A percentile compares a stretch with the other conserved stretches of the same genome.
Conservation (phyloP, 495 filamentous ascomycete genomes). For the Xeromyces bisporus region DNA sequence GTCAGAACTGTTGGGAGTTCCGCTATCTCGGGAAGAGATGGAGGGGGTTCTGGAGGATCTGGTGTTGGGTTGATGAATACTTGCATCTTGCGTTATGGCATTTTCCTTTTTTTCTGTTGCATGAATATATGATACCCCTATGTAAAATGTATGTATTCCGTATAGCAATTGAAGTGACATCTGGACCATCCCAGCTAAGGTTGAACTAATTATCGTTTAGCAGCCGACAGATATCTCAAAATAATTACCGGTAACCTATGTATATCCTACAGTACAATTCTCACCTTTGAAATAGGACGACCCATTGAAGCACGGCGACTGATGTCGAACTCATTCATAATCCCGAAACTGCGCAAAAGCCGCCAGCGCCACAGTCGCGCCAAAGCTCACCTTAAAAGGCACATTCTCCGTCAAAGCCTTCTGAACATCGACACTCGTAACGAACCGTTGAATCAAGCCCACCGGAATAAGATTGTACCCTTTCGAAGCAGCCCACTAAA, state of each 20-base stretch:
- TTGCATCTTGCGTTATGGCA: neutral
- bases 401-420: slow-evolving; percentile 46
- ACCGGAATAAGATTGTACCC: slow-evolving; percentile 58
- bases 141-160: slow-evolving; percentile 1
- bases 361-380: slow-evolving; percentile 57
- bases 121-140: slow-evolving; percentile 3
- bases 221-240: no score
- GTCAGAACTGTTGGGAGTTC: slow-evolving; percentile 69
- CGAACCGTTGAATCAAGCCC: slow-evolving; percentile 38
- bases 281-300: no score
- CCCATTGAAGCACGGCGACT: no score
- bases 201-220: no score
- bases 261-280: no score
- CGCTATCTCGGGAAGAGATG: slow-evolving; percentile 75
- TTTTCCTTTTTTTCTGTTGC: neutral
- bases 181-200: no score
- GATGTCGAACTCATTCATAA: no score
- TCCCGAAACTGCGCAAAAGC: slow-evolving; percentile 42
- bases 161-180: neutral
- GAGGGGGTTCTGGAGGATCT: slow-evolving; percentile 81
- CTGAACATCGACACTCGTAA: slow-evolving; percentile 38
- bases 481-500: slow-evolving; percentile 50
- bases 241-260: no score
- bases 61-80: slow-evolving; percentile 21
- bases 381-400: slow-evolving; percentile 68